Evolutionary conservation across 768 basidiomycete species (phyloP).

Genomic region (Cystofilobasidium bisporidii): DNA sequence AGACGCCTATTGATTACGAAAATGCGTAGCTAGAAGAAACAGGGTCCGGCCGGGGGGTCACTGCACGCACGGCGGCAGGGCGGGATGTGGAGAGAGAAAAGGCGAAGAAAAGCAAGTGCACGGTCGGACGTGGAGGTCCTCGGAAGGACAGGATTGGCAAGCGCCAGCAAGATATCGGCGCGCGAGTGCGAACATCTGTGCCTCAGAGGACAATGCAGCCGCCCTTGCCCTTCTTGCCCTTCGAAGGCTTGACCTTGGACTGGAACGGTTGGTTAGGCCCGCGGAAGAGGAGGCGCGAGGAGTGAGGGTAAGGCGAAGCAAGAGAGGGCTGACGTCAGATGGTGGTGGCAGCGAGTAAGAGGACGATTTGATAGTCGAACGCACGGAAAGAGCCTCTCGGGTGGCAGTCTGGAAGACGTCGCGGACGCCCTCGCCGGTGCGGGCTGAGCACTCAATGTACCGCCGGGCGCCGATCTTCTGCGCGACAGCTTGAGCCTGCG

Average conservation of each 20-base stretch:
- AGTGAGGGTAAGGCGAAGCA: neutral
- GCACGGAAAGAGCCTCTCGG: conserved; percentile 59
- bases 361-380: neutral
- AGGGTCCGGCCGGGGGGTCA: no score
- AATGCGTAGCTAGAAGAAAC: no score
- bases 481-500: conserved; percentile 80
- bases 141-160: no score
- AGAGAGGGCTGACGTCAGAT: neutral
- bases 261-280: no score
- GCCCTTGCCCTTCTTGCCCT: conserved; percentile 16
- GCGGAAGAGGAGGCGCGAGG: neutral
- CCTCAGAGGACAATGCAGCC: conserved; percentile 27
- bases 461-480: conserved; percentile 95
- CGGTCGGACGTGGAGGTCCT: no score
- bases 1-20: no score
- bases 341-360: no score
- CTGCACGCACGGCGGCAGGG: no score
- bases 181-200: no score
- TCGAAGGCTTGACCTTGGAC: conserved; percentile 20
- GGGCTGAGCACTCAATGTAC: conserved; percentile 95
- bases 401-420: conserved; percentile 99
- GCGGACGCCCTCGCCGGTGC: conserved; percentile 89
- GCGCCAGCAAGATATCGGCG: no score
- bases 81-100: no score
- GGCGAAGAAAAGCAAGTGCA: no score